Evolutionary conservation across 2,329 filamentous ascomycete genomes (phyloP).

Genomic region (Epichloe sp.): DNA sequence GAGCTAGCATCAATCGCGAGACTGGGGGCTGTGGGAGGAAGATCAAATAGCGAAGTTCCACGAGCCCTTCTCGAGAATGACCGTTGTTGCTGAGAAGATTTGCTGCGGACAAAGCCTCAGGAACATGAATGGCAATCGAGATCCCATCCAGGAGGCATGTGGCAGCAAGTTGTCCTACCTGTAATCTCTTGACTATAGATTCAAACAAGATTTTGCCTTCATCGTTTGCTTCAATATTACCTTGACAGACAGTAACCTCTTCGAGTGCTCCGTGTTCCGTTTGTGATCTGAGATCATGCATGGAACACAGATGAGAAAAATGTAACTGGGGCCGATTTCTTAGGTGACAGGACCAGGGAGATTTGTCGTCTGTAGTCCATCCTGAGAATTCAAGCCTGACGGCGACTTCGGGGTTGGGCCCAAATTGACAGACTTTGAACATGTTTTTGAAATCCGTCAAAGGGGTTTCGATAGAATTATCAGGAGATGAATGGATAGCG

Average conservation of each 20-base stretch:
- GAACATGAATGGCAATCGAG: slow-evolving; percentile 24
- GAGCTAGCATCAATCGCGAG: slow-evolving; percentile 13
- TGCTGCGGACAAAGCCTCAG: not conserved
- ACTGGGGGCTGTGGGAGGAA: slow-evolving; percentile 18
- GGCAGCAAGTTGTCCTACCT: slow-evolving; percentile 22
- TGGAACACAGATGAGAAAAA: slow-evolving; percentile 24
- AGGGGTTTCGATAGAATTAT: not conserved
- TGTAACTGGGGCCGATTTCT: slow-evolving; percentile 11
- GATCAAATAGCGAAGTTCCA: slow-evolving; percentile 24
- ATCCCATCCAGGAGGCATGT: slow-evolving; percentile 16
- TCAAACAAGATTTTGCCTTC: slow-evolving; percentile 11
- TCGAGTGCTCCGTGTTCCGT: slow-evolving; percentile 3
- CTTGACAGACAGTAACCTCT: slow-evolving; percentile 8
- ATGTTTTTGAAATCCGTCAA: not conserved
- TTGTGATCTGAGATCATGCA: slow-evolving; percentile 17
- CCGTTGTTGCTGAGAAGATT: not conserved
- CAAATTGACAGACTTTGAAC: slow-evolving; percentile 8
- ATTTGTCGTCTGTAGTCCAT: slow-evolving; percentile 7
- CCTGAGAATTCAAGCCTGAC: slow-evolving; percentile 7
- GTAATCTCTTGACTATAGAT: slow-evolving; percentile 21
- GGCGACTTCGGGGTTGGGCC: not conserved
- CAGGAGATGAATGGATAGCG: not conserved
- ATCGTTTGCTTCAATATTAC: slow-evolving; percentile 8
- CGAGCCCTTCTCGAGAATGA: not conserved
- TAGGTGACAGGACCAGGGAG: slow-evolving; percentile 17